These are phyloP conservation scores for Xylaria scruposa DNA, from an alignment of 495 filamentous ascomycete genomes.

Conservation along the genomic window DNA sequence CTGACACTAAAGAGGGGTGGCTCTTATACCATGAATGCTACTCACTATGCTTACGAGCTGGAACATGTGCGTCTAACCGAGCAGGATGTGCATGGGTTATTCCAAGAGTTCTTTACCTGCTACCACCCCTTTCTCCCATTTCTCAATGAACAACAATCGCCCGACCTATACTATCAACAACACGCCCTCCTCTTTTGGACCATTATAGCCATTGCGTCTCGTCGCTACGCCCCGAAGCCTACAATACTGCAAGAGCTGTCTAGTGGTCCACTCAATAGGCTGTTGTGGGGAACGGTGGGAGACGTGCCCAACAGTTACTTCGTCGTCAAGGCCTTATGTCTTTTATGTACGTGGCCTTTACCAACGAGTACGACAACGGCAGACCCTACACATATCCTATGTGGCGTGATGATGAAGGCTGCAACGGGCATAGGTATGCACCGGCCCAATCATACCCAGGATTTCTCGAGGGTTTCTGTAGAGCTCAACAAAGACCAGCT, in stretches of 20 bases:
- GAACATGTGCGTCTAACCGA: constrained; percentile 77
- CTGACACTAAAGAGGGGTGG: constrained; percentile 72
- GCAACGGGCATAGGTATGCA: constrained; percentile 91
- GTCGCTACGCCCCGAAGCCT: constrained; percentile 72
- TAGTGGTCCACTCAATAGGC: constrained; percentile 67
- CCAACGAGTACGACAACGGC: constrained; percentile 84
- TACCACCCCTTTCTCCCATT: constrained; percentile 90
- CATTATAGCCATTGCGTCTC: constrained; percentile 80
- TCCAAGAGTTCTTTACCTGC: constrained; percentile 78
- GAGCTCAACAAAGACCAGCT: constrained; percentile 86
- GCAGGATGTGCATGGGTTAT: constrained; percentile 75
- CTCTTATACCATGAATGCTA: constrained; percentile 57
- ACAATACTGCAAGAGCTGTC: constrained; percentile 72
- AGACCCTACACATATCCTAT: constrained; percentile 89
- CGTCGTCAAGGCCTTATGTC: constrained; percentile 88
- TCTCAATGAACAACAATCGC: constrained; percentile 70
- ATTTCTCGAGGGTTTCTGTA: constrained; percentile 83
- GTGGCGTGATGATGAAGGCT: constrained; percentile 91
- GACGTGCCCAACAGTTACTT: constrained; percentile 86
- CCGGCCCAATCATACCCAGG: constrained; percentile 85
- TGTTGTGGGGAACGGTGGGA: constrained; percentile 82
- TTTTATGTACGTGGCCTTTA: constrained; percentile 91
- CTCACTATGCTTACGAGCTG: constrained; percentile 62
- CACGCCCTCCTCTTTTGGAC: constrained; percentile 86
- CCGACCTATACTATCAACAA: constrained; percentile 76